These are phyloP conservation scores for Nadsonia starkeyi-henricii DNA, from an alignment of 1,139 yeast species.

Conservation along the genomic window DNA sequence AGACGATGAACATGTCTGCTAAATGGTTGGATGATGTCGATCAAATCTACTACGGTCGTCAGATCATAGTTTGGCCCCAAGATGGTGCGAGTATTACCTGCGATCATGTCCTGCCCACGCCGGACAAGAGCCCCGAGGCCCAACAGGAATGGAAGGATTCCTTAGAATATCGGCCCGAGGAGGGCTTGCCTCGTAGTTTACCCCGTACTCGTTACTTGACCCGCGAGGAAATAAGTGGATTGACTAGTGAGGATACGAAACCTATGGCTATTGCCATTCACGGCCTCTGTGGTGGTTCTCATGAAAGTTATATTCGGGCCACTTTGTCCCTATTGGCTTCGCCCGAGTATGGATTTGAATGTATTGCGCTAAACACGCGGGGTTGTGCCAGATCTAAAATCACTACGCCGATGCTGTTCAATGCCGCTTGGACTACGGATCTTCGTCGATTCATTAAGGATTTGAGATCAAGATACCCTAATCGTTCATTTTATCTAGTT, in stretches of 20 bases:
- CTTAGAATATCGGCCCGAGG: slow-evolving; percentile 43
- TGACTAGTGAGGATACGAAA: slow-evolving; percentile 23
- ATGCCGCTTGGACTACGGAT: slow-evolving; percentile 65
- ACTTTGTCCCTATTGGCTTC: slow-evolving; percentile 16
- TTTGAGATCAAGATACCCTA: slow-evolving; percentile 45
- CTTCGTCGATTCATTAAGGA: slow-evolving; percentile 42
- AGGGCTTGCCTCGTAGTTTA: slow-evolving; percentile 60
- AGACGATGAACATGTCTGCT: background rate
- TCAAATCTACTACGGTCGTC: slow-evolving; percentile 63
- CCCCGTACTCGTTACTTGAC: slow-evolving; percentile 64
- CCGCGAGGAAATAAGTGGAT: slow-evolving; percentile 31
- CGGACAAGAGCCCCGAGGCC: too few species aligned
- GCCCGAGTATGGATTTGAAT: slow-evolving; percentile 33
- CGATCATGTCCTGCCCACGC: slow-evolving; percentile 52
- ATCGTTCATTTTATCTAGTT: slow-evolving; percentile 57
- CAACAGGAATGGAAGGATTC: slow-evolving; percentile 33
- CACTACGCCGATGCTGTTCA: slow-evolving; percentile 61
- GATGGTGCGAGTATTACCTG: slow-evolving; percentile 55
- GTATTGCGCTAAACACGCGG: slow-evolving; percentile 64
- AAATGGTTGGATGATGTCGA: slow-evolving; percentile 26
- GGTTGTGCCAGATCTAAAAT: slow-evolving; percentile 80
- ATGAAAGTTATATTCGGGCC: slow-evolving; percentile 73
- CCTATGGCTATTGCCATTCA: slow-evolving; percentile 66
- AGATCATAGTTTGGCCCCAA: slow-evolving; percentile 36
- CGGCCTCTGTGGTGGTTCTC: slow-evolving; percentile 88